Evolutionary conservation across 2,329 filamentous ascomycete species (phyloP).

Genomic region (Calonectria naviculata): DNA sequence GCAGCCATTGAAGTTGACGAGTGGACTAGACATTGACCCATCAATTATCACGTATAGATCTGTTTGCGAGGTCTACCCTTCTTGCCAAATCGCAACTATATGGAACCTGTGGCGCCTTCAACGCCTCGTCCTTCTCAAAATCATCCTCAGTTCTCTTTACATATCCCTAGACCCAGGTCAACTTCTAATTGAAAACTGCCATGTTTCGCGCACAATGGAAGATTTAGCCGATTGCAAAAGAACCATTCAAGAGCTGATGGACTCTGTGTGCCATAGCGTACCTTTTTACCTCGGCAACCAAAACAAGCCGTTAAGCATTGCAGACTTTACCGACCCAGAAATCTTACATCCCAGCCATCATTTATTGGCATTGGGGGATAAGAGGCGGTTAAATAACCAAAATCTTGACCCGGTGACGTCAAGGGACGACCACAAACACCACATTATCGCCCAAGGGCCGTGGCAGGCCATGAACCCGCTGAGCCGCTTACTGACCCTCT

Average conservation of each 20-base stretch:
- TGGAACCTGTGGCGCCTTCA: constrained; percentile 14
- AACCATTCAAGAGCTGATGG: neutral
- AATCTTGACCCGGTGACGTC: neutral
- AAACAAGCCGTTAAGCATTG: neutral
- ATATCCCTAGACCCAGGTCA: no score
- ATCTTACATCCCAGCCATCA: neutral
- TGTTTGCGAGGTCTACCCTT: constrained; percentile 11
- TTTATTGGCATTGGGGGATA: neutral
- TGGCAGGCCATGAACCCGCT: neutral
- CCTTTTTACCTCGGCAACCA: constrained; percentile 33
- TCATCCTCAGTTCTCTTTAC: neutral
- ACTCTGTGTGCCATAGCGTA: constrained; percentile 23
- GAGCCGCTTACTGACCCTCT: neutral
- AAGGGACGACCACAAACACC: neutral
- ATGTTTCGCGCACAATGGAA: neutral
- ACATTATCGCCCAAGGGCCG: neutral
- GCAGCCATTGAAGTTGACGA: constrained; percentile 6
- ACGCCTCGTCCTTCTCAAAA: neutral
- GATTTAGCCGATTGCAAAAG: neutral
- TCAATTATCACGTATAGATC: constrained; percentile 2
- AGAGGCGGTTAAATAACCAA: neutral
- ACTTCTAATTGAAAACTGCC: neutral
- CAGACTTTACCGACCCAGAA: neutral
- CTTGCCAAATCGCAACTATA: constrained; percentile 17
- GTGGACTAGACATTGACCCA: neutral